A percentile compares a stretch with the other conserved stretches of the same genome.
phyloP scores from a whole-genome alignment of 192 early-diverging fungal species.

The Umbelopsis sp. region DNA sequence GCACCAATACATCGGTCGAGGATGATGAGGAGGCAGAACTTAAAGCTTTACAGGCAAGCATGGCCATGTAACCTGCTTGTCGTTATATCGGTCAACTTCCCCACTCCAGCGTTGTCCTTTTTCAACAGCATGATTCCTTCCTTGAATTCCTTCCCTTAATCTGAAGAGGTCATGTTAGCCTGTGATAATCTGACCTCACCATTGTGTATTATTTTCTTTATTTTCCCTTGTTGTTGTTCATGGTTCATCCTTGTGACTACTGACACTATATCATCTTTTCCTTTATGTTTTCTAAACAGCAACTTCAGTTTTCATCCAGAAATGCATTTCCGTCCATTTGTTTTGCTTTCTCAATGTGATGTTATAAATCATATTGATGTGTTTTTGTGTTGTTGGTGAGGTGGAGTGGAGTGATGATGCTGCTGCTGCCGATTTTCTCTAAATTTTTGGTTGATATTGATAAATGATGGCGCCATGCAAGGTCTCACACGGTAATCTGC shows the following conservation, averaged over 20 bases:
- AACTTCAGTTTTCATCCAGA: too few species aligned
- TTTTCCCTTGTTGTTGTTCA: constrained; percentile 7
- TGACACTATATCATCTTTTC: too few species aligned
- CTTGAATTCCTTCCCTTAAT: neutral
- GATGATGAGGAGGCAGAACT: constrained; percentile 87
- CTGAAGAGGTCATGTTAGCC: neutral
- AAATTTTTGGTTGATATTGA: too few species aligned
- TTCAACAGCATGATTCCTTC: neutral
- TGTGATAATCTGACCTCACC: constrained; percentile 7
- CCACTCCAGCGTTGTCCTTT: neutral
- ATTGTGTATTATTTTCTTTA: constrained; percentile 17
- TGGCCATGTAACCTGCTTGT: constrained; percentile 64
- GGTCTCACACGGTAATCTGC: too few species aligned
- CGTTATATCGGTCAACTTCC: neutral
- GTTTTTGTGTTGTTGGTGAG: too few species aligned
- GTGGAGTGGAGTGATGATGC: too few species aligned
- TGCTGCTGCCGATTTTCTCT: too few species aligned
- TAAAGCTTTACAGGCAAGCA: constrained; percentile 70
- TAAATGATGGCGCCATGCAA: too few species aligned
- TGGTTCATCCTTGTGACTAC: neutral
- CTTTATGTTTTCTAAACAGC: too few species aligned
- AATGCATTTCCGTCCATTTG: too few species aligned
- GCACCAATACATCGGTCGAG: constrained; percentile 32
- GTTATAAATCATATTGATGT: too few species aligned
- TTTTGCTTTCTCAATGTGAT: too few species aligned